Conservation (phyloP, 2,329 filamentous ascomycete species). For the Xylaria sp. region DNA sequence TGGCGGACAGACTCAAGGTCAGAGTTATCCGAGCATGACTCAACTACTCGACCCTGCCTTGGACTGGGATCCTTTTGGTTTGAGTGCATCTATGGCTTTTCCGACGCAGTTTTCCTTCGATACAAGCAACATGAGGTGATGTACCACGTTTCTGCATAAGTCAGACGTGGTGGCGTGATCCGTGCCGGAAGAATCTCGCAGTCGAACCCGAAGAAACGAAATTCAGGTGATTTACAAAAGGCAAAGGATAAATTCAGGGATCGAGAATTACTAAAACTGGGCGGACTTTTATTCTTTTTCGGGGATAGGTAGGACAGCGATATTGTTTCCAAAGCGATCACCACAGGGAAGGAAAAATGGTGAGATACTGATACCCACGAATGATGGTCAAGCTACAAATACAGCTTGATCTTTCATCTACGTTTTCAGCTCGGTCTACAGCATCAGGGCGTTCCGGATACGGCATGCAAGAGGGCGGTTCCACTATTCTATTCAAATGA, state of each 20-base stretch:
- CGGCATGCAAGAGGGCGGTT: slow-evolving; percentile 23
- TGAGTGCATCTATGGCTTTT: slow-evolving; percentile 95
- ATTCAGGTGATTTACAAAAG: neutral
- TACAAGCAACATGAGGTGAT: slow-evolving; percentile 64
- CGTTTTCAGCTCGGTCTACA: slow-evolving; percentile 31
- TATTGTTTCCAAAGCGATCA: slow-evolving; percentile 34
- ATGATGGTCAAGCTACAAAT: slow-evolving; percentile 38
- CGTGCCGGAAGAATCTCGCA: neutral
- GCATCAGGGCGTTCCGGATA: slow-evolving; percentile 37
- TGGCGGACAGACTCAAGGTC: slow-evolving; percentile 48
- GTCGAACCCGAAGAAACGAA: slow-evolving; percentile 4
- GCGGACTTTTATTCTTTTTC: neutral
- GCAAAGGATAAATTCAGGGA: neutral
- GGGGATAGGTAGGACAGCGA: slow-evolving; percentile 23
- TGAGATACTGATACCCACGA: slow-evolving; percentile 43
- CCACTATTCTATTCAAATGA: slow-evolving; percentile 29
- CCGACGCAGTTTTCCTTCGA: slow-evolving; percentile 84
- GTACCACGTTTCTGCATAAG: neutral
- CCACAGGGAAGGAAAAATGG: slow-evolving; percentile 33
- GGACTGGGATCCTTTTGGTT: slow-evolving; percentile 92
- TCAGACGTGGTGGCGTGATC: neutral
- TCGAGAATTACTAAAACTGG: neutral
- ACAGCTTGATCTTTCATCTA: slow-evolving; percentile 32
- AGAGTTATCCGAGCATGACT: slow-evolving; percentile 71
- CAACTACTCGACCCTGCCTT: slow-evolving; percentile 80